Base-by-base conservation (phyloP, 2,329 filamentous ascomycete species). In the Zarea fungicola region DNA sequence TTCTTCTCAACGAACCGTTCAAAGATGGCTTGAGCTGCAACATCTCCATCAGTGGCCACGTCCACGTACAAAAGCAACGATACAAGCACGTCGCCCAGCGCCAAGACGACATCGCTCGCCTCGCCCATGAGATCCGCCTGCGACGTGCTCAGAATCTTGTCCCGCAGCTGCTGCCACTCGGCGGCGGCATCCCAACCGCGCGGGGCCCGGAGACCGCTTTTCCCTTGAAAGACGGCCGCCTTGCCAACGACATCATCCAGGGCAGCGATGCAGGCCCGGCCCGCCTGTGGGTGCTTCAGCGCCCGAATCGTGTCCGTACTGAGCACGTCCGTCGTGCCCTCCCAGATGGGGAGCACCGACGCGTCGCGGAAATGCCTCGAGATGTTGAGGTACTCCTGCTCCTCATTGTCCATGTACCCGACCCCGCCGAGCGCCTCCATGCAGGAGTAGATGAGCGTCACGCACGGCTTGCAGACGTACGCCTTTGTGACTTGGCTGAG, bases 301-400 rank as follows among this genome's bases (percentile, higher is more conserved):
- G 73, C 71, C 18, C 74, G 61, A 13, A 77, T 52, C 14, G 75
- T 67, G 52, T 77, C 76, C 1, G 69, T 71, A 5, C 80, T 79
- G 48, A 89, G 70, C 6, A 89, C 82, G 57, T 87, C 84, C 0
- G 84, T 87, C 0, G 85, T 89, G 1, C 85, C 83, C 62, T 87
- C 84, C 82, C 83, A 87, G 42, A 89, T 87, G 13, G 78, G 74
- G 43, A 80, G 66, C 3, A 87, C 84, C 7, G 67, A 71, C 2
- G 75, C 78, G 56, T 89, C 85, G 7, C 86, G 76, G 56, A 81
- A 81, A 1, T 88, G 68, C 6, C 83, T 74, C 0, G 84, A 76
- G 4, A 89, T 67, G 57, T 89, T 89, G 50, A 87, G 68, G 31
- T 80, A 75, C 42, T 82, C 80, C 50, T 81, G 77, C 51, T 80